Evolutionary conservation across 805 yeast genomes (phyloP).

Genomic region (Priceomyces haplophilus): DNA sequence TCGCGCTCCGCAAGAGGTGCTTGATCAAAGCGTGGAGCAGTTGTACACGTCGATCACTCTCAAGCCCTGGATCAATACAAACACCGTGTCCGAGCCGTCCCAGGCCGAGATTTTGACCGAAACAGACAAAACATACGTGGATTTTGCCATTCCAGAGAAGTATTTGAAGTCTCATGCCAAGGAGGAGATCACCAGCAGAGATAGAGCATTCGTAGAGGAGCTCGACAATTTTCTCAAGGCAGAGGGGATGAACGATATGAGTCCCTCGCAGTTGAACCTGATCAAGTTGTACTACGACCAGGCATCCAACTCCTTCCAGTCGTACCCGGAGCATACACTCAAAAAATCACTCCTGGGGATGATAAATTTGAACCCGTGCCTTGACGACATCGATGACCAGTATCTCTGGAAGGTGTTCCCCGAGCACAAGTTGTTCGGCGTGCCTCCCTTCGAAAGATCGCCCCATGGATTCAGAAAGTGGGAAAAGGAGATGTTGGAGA

Average conservation of each 20-base stretch:
- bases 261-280: constrained; percentile 21
- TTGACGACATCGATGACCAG: constrained; percentile 37
- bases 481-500: constrained; percentile 28
- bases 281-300: constrained; percentile 27
- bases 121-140: constrained; percentile 10
- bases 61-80: constrained; percentile 7
- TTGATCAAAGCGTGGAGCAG: constrained; percentile 15
- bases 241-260: constrained; percentile 22
- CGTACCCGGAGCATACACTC: constrained; percentile 36
- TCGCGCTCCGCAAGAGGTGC: constrained; percentile 20
- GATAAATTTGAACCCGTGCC: constrained; percentile 32
- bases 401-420: constrained; percentile 41
- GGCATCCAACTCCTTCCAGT: constrained; percentile 23
- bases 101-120: not conserved
- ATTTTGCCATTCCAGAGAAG: constrained; percentile 27
- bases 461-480: constrained; percentile 32
- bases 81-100: not conserved
- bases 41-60: constrained; percentile 15
- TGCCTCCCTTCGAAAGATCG: constrained; percentile 31
- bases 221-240: constrained; percentile 19
- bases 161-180: constrained; percentile 18
- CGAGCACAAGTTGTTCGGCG: constrained; percentile 29
- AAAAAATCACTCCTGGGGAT: constrained; percentile 39
- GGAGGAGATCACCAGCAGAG: constrained; percentile 21
- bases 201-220: constrained; percentile 24